Evolutionary conservation across 768 basidiomycete species (phyloP).

Genomic region (Cystobasidium tubakii): DNA sequence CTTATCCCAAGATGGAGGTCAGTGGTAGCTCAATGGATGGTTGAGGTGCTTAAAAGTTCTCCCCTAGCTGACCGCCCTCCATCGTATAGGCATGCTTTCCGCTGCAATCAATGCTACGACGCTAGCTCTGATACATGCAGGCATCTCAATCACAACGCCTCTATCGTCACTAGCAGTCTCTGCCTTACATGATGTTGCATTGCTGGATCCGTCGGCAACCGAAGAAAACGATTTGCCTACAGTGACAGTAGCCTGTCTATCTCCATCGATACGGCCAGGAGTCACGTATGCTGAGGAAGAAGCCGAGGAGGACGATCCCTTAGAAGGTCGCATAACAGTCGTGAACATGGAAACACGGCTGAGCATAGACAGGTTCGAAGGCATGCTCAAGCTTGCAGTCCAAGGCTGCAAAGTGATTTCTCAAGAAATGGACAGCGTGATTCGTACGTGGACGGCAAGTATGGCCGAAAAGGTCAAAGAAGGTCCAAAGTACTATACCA

Average conservation of each 20-base stretch:
- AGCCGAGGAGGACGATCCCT: constrained; percentile 27
- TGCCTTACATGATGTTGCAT: constrained; percentile 58
- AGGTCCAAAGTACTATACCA: not conserved
- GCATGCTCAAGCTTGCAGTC: constrained; percentile 57
- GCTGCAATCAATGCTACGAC: constrained; percentile 93
- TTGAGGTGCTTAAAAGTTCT: too few species aligned
- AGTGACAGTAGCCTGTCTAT: constrained; percentile 81
- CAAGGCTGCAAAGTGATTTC: constrained; percentile 36
- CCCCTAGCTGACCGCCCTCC: not conserved
- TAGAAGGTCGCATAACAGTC: constrained; percentile 71
- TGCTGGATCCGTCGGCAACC: constrained; percentile 78
- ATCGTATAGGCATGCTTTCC: constrained; percentile 62
- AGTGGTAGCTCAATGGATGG: constrained; percentile 39
- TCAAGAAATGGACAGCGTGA: constrained; percentile 34
- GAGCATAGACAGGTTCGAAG: constrained; percentile 85
- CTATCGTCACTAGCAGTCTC: constrained; percentile 78
- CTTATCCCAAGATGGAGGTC: constrained; percentile 79
- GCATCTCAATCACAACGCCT: constrained; percentile 83
- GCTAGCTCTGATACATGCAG: constrained; percentile 79
- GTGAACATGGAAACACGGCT: constrained; percentile 91
- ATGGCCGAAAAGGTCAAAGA: constrained; percentile 24
- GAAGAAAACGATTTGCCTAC: constrained; percentile 89
- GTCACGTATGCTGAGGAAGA: not conserved
- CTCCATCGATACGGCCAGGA: constrained; percentile 52
- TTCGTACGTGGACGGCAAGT: constrained; percentile 17